Percentiles rank a stretch among this genome's conserved stretches.
These are phyloP conservation scores for Cordyceps pruinosa DNA, from an alignment of 2,329 filamentous ascomycete species.

Conservation along the genomic window DNA sequence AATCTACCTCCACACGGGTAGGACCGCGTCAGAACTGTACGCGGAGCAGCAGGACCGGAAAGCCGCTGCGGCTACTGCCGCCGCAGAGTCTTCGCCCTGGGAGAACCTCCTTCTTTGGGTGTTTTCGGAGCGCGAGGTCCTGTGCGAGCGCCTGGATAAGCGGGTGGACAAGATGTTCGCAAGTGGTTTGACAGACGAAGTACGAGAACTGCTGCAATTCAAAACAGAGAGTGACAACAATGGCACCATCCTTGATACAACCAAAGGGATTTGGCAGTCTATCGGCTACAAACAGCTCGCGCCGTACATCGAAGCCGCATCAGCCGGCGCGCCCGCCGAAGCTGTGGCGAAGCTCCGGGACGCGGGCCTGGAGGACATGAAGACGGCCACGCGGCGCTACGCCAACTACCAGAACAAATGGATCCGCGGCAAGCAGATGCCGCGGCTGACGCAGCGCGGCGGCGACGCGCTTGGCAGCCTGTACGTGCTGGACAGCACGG, in stretches of 20 bases:
- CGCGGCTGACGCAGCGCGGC: constrained; percentile 52
- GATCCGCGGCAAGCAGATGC: constrained; percentile 77
- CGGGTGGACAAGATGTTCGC: constrained; percentile 82
- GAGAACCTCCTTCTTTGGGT: constrained; percentile 78
- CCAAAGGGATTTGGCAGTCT: constrained; percentile 87
- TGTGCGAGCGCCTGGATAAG: constrained; percentile 64
- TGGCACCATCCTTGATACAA: constrained; percentile 58
- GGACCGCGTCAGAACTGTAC: constrained; percentile 78
- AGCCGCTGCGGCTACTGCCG: constrained; percentile 20
- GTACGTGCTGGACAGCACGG: constrained; percentile 75
- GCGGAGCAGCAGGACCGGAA: constrained; percentile 58
- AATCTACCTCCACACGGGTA: constrained; percentile 79
- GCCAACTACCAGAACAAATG: constrained; percentile 77
- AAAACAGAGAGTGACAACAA: constrained; percentile 28
- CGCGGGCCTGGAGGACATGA: constrained; percentile 64
- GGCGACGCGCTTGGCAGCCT: constrained; percentile 48
- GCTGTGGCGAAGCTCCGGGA: constrained; percentile 50
- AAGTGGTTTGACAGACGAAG: constrained; percentile 43
- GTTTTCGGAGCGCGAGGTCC: constrained; percentile 60
- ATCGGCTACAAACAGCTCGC: constrained; percentile 94
- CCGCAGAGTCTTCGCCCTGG: constrained; percentile 29
- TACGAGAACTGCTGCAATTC: constrained; percentile 38
- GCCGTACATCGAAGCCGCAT: constrained; percentile 51
- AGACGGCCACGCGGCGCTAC: constrained; percentile 80
- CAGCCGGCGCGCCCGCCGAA: constrained; percentile 23